Evolutionary conservation across 176 grass and related monocot genomes (phyloP).

Genomic region (Rhipidocladum racemiflorum): DNA sequence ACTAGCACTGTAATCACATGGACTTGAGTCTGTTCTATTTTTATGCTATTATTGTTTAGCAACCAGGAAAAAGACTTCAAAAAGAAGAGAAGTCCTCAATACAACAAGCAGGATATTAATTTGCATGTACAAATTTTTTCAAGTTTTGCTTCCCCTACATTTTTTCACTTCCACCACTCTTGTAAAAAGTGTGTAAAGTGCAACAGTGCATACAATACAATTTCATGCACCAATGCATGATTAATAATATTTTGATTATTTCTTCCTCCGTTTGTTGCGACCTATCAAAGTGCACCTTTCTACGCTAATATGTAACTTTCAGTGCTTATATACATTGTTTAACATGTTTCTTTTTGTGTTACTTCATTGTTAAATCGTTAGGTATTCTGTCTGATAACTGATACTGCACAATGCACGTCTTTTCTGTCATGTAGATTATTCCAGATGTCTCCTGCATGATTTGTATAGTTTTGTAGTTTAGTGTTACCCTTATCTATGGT

Average conservation of each 20-base stretch:
- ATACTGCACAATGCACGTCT: neutral
- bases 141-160: neutral
- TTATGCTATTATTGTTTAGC: neutral
- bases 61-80: neutral
- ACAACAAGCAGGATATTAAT: neutral
- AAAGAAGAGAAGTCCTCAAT: neutral
- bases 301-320: neutral
- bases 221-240: neutral
- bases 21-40: neutral
- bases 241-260: neutral
- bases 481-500: slow-evolving; percentile 4
- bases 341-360: neutral
- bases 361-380: neutral
- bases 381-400: neutral
- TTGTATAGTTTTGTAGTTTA: slow-evolving; percentile 5
- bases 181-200: neutral
- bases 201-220: no score
- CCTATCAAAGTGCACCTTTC: neutral
- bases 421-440: neutral
- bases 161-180: neutral
- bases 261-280: neutral
- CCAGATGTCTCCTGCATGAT: neutral
- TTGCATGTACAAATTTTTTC: neutral
- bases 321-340: neutral
- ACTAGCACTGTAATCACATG: neutral